Base-by-base conservation (phyloP, 768 basidiomycete species). In the Leccinum rimulosum region DNA sequence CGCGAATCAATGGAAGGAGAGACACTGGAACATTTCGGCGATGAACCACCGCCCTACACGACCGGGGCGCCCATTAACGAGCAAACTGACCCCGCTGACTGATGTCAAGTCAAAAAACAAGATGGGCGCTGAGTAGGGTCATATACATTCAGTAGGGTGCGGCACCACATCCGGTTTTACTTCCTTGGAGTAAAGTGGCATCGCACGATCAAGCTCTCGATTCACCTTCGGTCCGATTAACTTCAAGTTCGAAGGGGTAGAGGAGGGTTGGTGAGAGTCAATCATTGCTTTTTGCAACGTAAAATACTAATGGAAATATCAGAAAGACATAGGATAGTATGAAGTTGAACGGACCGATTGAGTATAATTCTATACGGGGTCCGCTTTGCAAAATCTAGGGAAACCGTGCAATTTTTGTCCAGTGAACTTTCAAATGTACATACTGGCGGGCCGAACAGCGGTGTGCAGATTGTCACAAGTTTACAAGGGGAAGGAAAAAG, bases 401-500 rank as follows among this genome's bases (percentile, higher is more conserved):
- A 22, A 48, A 48, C 47, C 27, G 14, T 27, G 17, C 3, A 31
- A 4, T 31, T 31, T 38, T 56, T 17, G 19, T 38, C 7, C 30
- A 8, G 25, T 28, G 28, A 45, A 0, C 11, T 56, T 30, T 48
- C n/a, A 22, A 33, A 28, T 50, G 56, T 11, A 17, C n/a, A 57
- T 11, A 14, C n/a, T 11, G 17, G 14, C 45, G 31, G 43, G 48
- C 12, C 40, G 12, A 17, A 33, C 25, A 55, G 55, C 14, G 40
- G 36, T 47, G 52, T 54, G 38, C 52, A 48, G 27, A 33, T 3
- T 25, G 33, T 52, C 54, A 68, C 28, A 59, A 57, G 30, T 49
- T 15, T 56, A 52, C 55, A 57, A 61, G 59, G 54, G 12, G 33
- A 33, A 35, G 54, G 57, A 61, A 40, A 38, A 47, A 38, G 36